phyloP scores from a whole-genome alignment of 2,329 filamentous ascomycete species.

The Microascus cirrosus region DNA sequence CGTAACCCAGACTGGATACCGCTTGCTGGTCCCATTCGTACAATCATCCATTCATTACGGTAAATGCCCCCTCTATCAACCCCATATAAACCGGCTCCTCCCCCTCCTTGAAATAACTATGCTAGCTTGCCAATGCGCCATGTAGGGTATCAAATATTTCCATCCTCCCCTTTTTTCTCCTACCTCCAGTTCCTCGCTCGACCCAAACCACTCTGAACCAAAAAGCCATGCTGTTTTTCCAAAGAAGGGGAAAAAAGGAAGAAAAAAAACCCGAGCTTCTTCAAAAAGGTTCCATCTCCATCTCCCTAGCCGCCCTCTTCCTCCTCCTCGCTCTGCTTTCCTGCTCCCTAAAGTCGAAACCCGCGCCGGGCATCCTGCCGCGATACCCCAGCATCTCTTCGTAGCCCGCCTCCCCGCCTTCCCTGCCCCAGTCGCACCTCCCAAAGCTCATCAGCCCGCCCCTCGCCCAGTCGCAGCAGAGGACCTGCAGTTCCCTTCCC shows the following conservation, averaged over 20 bases:
- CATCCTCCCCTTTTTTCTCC: not conserved
- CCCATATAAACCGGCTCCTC: not conserved
- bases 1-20: too few relatives aligned
- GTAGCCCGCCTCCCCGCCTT: constrained; percentile 16
- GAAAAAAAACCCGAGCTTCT: not conserved
- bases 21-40: not conserved
- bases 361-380: not conserved
- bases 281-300: not conserved
- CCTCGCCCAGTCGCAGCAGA: constrained; percentile 53
- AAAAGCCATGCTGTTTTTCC: not conserved
- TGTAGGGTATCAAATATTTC: not conserved
- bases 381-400: not conserved
- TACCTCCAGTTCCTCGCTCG: not conserved
- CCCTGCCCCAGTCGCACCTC: constrained; percentile 25
- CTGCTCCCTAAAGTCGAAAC: not conserved
- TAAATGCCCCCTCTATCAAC: not conserved
- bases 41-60: not conserved
- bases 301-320: not conserved
- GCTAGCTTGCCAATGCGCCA: not conserved
- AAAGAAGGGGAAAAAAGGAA: not conserved
- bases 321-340: not conserved
- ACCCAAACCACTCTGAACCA: not conserved
- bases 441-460: constrained; percentile 58
- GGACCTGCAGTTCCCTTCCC: constrained; percentile 55
- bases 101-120: not conserved